Evolutionary conservation across 495 filamentous ascomycete species (phyloP), one percentile per base, ranked within the genome.

Genomic region (Sporormia fimetaria): DNA sequence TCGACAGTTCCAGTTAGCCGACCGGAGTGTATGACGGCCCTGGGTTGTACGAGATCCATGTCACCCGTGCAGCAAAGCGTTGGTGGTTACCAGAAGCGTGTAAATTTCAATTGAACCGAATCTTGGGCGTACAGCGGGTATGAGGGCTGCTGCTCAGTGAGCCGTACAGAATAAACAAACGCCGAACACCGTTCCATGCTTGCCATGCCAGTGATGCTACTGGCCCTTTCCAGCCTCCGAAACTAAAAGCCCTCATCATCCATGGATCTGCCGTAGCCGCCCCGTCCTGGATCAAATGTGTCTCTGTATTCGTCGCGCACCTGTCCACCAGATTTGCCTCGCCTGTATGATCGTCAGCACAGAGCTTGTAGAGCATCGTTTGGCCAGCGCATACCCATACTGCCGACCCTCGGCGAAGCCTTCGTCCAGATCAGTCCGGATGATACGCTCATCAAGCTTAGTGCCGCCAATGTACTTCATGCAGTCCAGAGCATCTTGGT

Each of bases 401-500:
- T 98, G 90, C 35, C 90, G 75, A 3, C 90, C 92, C 62, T 98
- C 90, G 37, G 83, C 76, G 51, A 98, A 98, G 7, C 92, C 90
- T 31, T 90, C 86, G 57, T 98, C 90, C 17, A 96, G 61, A 67
- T 98, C 90, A n/a, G 90, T 92, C 26, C 90, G 72, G 51, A 98
- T 94, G 49, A 96, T 82, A 45, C 90, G 76, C 65, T 98, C 90
- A 61, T 98, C 90, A 22, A 98, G 69, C 67, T 98, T 98, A n/a
- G 90, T 98, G 24, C 90, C 90, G 23, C 92, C 92, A 51, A 96
- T 78, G 55, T 96, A 98, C 62, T 96, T 96, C 80, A 98, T 78
- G 59, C 87, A 94, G 55, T 96, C 90, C 22, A 96, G 66, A 4
- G 90, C 90, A 62, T 96, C 90, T 52, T 88, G 80, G 55, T 96